Evolutionary conservation across 345 rosid species (phyloP).

Genomic region (Lenwebbia sp.): DNA sequence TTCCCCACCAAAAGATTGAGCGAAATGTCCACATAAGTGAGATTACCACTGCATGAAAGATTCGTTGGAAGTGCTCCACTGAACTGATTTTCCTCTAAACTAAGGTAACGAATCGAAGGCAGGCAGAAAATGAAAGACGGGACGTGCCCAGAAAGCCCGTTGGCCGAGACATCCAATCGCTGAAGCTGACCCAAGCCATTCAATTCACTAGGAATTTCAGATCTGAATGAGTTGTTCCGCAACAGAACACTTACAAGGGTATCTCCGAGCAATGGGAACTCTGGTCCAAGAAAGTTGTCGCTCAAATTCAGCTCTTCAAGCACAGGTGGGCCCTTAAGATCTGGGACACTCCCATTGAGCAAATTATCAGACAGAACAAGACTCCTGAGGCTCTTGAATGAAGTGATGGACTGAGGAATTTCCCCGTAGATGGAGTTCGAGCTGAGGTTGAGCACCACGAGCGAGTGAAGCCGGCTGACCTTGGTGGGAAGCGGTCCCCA

Average conservation of each 20-base stretch:
- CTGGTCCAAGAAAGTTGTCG: slow-evolving; percentile 51
- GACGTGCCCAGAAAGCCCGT: slow-evolving; percentile 40
- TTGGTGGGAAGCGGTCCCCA: slow-evolving; percentile 70
- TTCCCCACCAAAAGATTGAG: slow-evolving; percentile 63
- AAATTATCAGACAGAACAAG: slow-evolving; percentile 52
- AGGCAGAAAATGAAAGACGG: slow-evolving; percentile 52
- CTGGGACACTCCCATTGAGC: slow-evolving; percentile 55
- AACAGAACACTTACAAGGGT: slow-evolving; percentile 27
- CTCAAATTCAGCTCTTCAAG: slow-evolving; percentile 54
- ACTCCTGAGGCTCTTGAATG: slow-evolving; percentile 38
- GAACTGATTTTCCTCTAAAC: slow-evolving; percentile 40
- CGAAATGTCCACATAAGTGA: slow-evolving; percentile 53
- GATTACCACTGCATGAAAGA: slow-evolving; percentile 36
- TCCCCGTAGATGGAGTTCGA: slow-evolving; percentile 64
- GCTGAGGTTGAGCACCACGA: slow-evolving; percentile 48
- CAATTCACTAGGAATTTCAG: slow-evolving; percentile 39
- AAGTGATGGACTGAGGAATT: slow-evolving; percentile 40
- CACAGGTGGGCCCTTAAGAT: slow-evolving; percentile 27
- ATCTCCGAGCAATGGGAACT: slow-evolving; percentile 46
- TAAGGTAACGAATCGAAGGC: slow-evolving; percentile 45
- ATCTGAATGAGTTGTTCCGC: slow-evolving; percentile 56
- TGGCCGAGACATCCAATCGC: slow-evolving; percentile 51
- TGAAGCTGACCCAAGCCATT: slow-evolving; percentile 33
- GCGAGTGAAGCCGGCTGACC: slow-evolving; percentile 37
- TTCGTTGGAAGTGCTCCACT: slow-evolving; percentile 40